Conservation (phyloP, 257 asterid genomes). For the Ilex asprella region DNA sequence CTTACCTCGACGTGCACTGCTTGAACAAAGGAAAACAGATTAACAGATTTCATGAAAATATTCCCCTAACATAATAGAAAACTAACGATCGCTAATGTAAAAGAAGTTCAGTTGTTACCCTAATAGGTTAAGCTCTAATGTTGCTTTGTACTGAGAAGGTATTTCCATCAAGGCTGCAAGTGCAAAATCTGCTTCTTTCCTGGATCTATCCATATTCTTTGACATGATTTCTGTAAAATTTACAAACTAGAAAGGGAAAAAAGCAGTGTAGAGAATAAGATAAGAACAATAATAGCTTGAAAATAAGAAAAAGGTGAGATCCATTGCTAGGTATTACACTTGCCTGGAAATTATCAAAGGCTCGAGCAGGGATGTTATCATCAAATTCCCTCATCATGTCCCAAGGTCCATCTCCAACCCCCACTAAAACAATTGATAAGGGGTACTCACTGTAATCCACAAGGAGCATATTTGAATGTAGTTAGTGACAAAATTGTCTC, state of each 20-base stretch:
- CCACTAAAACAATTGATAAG: constrained; percentile 74
- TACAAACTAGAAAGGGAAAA: constrained; percentile 52
- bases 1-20: constrained; percentile 68
- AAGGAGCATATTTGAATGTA: constrained; percentile 4
- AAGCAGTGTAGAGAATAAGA: constrained; percentile 9
- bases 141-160: constrained; percentile 91
- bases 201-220: constrained; percentile 50
- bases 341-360: constrained; percentile 90
- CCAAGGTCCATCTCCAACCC: constrained; percentile 98
- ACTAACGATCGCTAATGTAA: not conserved
- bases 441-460: constrained; percentile 60
- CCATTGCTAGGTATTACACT: constrained; percentile 7
- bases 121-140: constrained; percentile 79
- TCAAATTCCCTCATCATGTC: constrained; percentile 95
- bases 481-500: not conserved
- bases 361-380: constrained; percentile 88
- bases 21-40: constrained; percentile 16
- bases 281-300: not conserved
- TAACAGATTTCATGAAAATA: constrained; percentile 1
- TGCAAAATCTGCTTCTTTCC: constrained; percentile 94
- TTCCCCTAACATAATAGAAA: not conserved
- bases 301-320: constrained; percentile 8
- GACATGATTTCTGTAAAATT: constrained; percentile 91
- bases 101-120: constrained; percentile 36
- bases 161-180: constrained; percentile 95